These are phyloP conservation scores for Beauveria rudraprayagi DNA, from an alignment of 2,329 filamentous ascomycete species.

Conservation along the genomic window DNA sequence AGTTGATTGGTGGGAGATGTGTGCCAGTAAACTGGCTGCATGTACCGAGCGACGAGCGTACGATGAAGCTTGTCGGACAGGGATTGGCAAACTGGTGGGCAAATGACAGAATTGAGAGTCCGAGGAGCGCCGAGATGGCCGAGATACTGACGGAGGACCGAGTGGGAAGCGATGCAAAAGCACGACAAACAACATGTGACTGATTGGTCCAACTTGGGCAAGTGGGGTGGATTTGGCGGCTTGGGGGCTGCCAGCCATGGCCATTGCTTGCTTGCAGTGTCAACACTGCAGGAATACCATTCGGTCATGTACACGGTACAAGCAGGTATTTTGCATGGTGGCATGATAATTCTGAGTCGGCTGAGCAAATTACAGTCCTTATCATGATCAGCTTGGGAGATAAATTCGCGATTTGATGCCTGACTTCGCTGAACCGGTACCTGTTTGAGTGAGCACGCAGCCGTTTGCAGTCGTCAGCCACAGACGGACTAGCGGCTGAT, in stretches of 20 bases:
- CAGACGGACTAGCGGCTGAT: neutral
- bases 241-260: neutral
- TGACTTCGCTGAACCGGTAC: too few species aligned
- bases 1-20: too few species aligned
- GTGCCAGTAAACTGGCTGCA: too few species aligned
- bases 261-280: too few species aligned
- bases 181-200: conserved; percentile 9
- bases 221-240: neutral
- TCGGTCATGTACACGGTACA: too few species aligned
- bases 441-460: neutral
- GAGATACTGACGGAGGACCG: conserved; percentile 5
- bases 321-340: too few species aligned
- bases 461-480: neutral
- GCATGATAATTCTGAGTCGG: too few species aligned
- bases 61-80: neutral
- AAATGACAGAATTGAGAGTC: neutral
- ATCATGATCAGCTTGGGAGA: too few species aligned
- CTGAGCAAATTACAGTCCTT: too few species aligned
- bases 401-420: too few species aligned
- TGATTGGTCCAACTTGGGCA: conserved; percentile 4
- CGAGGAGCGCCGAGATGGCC: conserved; percentile 8
- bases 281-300: too few species aligned
- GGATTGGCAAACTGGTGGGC: neutral
- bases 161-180: conserved; percentile 3
- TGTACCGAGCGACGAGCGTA: neutral